Percentiles rank a stretch among this genome's conserved stretches.
phyloP scores from a whole-genome alignment of 1,139 yeast genomes.

The Kazachstania sp. region DNA sequence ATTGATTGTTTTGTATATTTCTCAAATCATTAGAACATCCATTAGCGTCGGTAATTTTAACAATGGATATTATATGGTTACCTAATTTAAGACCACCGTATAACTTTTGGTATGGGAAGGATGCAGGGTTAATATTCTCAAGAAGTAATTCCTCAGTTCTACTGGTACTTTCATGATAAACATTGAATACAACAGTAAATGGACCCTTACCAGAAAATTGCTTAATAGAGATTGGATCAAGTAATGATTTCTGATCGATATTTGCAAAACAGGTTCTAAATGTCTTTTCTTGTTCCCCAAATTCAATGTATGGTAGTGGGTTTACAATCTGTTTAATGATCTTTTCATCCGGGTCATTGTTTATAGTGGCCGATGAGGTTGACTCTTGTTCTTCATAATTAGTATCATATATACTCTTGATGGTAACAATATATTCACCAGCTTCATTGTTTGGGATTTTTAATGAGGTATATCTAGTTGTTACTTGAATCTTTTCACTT shows the following conservation, averaged over 20 bases:
- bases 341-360: constrained; percentile 33
- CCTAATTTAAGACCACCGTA: constrained; percentile 43
- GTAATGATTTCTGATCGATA: constrained; percentile 28
- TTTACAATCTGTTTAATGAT: constrained; percentile 52
- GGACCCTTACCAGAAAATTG: constrained; percentile 55
- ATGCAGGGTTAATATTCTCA: constrained; percentile 31
- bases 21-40: constrained; percentile 48
- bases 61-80: constrained; percentile 49
- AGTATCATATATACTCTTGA: constrained; percentile 59
- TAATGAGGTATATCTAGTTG: constrained; percentile 43
- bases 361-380: constrained; percentile 12
- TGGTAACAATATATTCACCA: constrained; percentile 56
- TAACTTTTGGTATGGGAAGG: constrained; percentile 33
- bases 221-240: constrained; percentile 49
- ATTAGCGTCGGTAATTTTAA: constrained; percentile 53
- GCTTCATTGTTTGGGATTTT: constrained; percentile 34
- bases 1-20: constrained; percentile 2
- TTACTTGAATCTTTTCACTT: constrained; percentile 39
- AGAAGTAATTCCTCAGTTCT: constrained; percentile 35
- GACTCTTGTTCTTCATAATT: constrained; percentile 43
- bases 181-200: constrained; percentile 44
- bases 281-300: constrained; percentile 41
- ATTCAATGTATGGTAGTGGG: constrained; percentile 50
- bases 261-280: constrained; percentile 53
- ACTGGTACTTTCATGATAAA: constrained; percentile 48